phyloP scores from a whole-genome alignment of 768 basidiomycete genomes.

The Mycena galopus region DNA sequence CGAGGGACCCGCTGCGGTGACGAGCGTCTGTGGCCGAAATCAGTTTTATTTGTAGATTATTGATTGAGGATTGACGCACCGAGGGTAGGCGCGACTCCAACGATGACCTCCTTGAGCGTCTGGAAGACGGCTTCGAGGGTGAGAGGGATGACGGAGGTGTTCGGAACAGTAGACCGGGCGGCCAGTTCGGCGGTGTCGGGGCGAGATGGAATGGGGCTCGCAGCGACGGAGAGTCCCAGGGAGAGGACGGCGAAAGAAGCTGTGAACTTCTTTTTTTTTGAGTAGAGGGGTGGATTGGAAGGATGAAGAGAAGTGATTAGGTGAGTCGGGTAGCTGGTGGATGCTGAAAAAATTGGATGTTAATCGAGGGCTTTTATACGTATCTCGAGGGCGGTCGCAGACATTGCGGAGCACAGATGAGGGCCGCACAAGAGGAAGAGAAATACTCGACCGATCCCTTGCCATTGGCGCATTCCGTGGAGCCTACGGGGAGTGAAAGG shows the following conservation, averaged over 20 bases:
- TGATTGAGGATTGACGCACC: not conserved
- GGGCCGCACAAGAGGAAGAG: not conserved
- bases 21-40: not conserved
- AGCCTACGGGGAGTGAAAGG: not conserved
- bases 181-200: too few species aligned
- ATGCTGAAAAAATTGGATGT: not conserved
- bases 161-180: conserved; percentile 1
- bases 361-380: not conserved
- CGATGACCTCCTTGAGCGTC: too few species aligned
- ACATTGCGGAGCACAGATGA: not conserved
- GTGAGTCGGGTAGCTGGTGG: not conserved
- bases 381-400: not conserved
- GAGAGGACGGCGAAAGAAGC: conserved; percentile 7
- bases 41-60: not conserved
- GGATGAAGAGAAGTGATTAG: not conserved
- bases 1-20: not conserved
- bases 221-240: conserved; percentile 1
- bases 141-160: conserved; percentile 24
- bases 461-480: not conserved
- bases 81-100: not conserved
- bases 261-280: conserved; percentile 17
- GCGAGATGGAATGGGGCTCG: not conserved
- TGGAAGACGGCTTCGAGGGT: conserved; percentile 17
- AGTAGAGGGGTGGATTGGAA: not conserved
- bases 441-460: not conserved